Percentiles rank a stretch among this genome's conserved stretches.
Conservation (phyloP, 805 yeast genomes). For the Kurtzmaniella cleridarum region DNA sequence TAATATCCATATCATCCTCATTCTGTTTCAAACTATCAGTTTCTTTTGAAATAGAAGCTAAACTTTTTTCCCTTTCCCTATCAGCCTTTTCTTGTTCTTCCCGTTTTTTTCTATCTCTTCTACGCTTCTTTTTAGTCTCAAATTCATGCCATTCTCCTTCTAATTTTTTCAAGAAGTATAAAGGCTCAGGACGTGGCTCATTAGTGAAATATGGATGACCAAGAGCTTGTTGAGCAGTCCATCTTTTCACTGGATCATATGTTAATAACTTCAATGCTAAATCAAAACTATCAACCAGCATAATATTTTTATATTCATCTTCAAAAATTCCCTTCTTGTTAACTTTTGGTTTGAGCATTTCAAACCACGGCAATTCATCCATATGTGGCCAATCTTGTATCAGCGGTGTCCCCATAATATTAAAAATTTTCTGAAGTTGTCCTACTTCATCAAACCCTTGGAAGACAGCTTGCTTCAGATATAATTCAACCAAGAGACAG, state of each 20-base stretch:
- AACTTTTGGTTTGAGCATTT: constrained; percentile 61
- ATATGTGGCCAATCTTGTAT: constrained; percentile 70
- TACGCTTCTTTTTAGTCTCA: constrained; percentile 78
- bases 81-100: constrained; percentile 22
- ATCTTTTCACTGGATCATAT: constrained; percentile 65
- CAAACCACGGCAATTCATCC: constrained; percentile 88
- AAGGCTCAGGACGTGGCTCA: constrained; percentile 60
- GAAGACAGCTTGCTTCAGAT: constrained; percentile 68
- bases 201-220: constrained; percentile 64
- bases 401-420: constrained; percentile 84
- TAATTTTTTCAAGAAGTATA: constrained; percentile 48
- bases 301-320: constrained; percentile 31
- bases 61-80: too few species aligned
- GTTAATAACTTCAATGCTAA: constrained; percentile 59
- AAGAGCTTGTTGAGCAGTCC: constrained; percentile 67
- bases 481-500: constrained; percentile 79
- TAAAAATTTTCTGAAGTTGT: constrained; percentile 71
- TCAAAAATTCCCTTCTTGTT: constrained; percentile 26
- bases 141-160: constrained; percentile 95
- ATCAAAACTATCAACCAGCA: constrained; percentile 51
- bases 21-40: too few species aligned
- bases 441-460: constrained; percentile 87
- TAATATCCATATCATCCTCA: too few species aligned
- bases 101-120: constrained; percentile 39
- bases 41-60: too few species aligned